A percentile compares a stretch with the other conserved stretches of the same genome.
phyloP scores from a whole-genome alignment of 345 rosid genomes.

The Eucalyptus sp. region DNA sequence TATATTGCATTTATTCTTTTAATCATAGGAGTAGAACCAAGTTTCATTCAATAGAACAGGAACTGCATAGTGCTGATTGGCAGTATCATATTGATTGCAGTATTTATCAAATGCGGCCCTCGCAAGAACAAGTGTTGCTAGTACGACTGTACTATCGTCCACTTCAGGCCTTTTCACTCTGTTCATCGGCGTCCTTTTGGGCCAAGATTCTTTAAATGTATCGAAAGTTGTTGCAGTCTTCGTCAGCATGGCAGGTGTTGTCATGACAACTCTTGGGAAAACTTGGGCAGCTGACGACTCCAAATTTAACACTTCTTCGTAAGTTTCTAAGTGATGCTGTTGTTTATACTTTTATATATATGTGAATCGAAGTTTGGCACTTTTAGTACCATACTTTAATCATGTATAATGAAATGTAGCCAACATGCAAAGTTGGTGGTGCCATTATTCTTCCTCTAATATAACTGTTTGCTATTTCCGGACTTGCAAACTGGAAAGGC shows the following conservation, averaged over 20 bases:
- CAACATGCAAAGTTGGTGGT: background rate
- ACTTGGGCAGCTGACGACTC: conserved; percentile 96
- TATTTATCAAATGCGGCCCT: conserved; percentile 98
- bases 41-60: background rate
- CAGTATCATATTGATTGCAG: conserved; percentile 21
- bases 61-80: background rate
- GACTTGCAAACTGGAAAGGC: background rate
- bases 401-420: background rate
- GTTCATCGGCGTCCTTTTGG: conserved; percentile 79
- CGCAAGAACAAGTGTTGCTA: conserved; percentile 95
- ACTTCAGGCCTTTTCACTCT: conserved; percentile 99
- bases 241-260: conserved; percentile 95
- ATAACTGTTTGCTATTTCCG: background rate
- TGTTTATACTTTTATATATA: background rate
- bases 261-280: conserved; percentile 91
- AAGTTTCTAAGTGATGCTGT: conserved; percentile 9
- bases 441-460: background rate
- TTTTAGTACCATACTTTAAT: background rate
- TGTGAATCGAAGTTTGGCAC: background rate
- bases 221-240: conserved; percentile 87
- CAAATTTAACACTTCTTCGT: conserved; percentile 44
- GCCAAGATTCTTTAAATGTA: conserved; percentile 79
- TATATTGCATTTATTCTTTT: background rate
- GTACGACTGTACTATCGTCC: conserved; percentile 94
- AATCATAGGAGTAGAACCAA: background rate